Evolutionary conservation across 345 rosid genomes (phyloP).

Genomic region (Camelina sativa): DNA sequence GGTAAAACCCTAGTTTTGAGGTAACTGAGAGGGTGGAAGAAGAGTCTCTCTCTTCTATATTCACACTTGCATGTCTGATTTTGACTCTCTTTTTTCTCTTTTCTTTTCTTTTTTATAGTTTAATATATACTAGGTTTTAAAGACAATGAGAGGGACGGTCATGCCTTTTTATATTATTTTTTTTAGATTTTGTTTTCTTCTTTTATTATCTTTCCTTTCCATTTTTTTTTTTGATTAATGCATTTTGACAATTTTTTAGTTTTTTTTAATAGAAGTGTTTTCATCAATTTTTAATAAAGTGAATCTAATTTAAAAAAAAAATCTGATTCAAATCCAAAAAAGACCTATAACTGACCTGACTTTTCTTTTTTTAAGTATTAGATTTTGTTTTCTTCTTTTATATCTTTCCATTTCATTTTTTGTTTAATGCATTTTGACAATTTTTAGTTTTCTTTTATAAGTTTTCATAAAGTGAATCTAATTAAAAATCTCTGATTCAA

Average conservation of each 20-base stretch:
- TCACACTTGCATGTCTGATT: slow-evolving; percentile 44
- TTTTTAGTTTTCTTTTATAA: no score
- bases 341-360: not conserved
- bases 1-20: slow-evolving; percentile 48
- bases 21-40: slow-evolving; percentile 27
- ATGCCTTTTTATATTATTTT: not conserved
- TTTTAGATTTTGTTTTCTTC: slow-evolving; percentile 33
- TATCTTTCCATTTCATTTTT: no score
- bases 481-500: slow-evolving; percentile 3
- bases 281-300: not conserved
- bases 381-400: no score
- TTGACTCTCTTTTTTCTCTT: slow-evolving; percentile 27
- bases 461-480: slow-evolving; percentile 13
- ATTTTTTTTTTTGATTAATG: not conserved
- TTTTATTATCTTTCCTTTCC: not conserved
- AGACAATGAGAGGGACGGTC: slow-evolving; percentile 31
- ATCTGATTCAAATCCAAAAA: slow-evolving; percentile 22
- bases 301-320: slow-evolving; percentile 13
- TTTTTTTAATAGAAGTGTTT: slow-evolving; percentile 9
- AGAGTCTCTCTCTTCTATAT: slow-evolving; percentile 26
- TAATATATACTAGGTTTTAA: not conserved
- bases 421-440: no score
- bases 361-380: not conserved
- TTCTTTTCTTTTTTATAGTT: not conserved
- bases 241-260: slow-evolving; percentile 24